A percentile compares a stretch with the other conserved stretches of the same genome.
Evolutionary conservation across 2,329 filamentous ascomycete species (phyloP).

Genomic region (Phyllosticta paracitricarpa): DNA sequence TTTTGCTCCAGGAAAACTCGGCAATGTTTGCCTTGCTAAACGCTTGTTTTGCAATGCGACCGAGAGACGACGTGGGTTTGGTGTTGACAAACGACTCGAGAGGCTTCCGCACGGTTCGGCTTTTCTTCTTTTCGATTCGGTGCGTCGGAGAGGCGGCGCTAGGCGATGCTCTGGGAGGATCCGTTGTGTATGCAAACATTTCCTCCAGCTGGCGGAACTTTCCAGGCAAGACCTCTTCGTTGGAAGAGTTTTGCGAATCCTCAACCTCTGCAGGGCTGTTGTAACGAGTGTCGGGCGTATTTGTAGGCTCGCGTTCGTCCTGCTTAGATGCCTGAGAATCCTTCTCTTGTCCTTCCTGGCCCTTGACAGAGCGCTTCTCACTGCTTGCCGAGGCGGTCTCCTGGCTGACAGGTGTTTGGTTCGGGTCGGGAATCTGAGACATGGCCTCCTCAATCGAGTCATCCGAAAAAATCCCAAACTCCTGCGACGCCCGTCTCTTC

Average conservation of each 20-base stretch:
- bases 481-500: slow-evolving; percentile 22
- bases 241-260: neutral
- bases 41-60: neutral
- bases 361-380: neutral
- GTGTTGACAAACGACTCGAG: neutral
- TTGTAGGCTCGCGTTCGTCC: neutral
- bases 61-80: neutral
- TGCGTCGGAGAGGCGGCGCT: too few relatives aligned
- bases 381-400: neutral
- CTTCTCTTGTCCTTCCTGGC: neutral
- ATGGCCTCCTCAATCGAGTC: slow-evolving; percentile 37
- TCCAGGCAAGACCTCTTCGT: neutral
- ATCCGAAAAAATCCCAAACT: slow-evolving; percentile 39
- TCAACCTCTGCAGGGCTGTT: neutral
- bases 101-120: neutral
- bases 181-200: slow-evolving; percentile 1
- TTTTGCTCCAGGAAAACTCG: slow-evolving; percentile 1
- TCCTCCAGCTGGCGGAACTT: neutral
- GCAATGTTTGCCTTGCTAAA: neutral
- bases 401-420: neutral
- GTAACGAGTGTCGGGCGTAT: neutral
- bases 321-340: neutral
- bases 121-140: neutral
- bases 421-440: slow-evolving; percentile 24
- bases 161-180: neutral